Base-by-base conservation (phyloP, 202 grass and related monocot species). In the Panicum virgatum region DNA sequence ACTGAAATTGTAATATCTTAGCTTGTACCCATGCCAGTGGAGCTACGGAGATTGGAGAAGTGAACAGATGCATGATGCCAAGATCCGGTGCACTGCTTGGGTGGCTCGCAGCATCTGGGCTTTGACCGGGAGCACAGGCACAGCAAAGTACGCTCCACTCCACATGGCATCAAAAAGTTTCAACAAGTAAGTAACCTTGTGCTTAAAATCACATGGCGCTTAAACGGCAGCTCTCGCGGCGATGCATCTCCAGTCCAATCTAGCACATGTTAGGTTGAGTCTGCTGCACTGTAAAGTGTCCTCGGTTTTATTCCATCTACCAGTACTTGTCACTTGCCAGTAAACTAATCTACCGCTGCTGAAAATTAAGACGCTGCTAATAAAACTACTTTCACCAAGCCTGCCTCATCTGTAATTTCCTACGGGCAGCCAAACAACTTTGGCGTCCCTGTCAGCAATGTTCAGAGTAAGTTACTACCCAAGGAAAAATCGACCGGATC, bases 221-320 rank as follows among this genome's bases (percentile, higher is more conserved):
- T 73, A 2, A 10, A 13, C 77, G 48, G 45, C 29, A 65, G 37
- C 30, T n/a, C n/a, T 57, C 9, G 12, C 42, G 4, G n/a, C 27
- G 59, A 71, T 76, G 57, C 64, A 76, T 85, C 47, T 36, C 22
- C 25, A 37, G 3, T 48, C 42, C 19, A 54, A 13, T 76, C 51
- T 14, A 27, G 58, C 78, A 86, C 79, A 44, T 89, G 88, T 86
- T 89, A 89, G 83, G 88, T 89, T 67, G 48, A 82, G 79, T 76
- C 25, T 48, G 73, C 71, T 68, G 42, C 83, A 67, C 79, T 68
- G 73, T 81, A 89, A 86, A 86, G 66, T 10, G 73, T 34, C 60
- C 60, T 46, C 15, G 9, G 37, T 44, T 83, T 32, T 67, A 56
- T 65, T 69, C 82, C 37, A 47, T 39, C 12, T 5, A 27, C 7